phyloP scores from a whole-genome alignment of 2,329 filamentous ascomycete genomes.

The Metarhizium sp. region DNA sequence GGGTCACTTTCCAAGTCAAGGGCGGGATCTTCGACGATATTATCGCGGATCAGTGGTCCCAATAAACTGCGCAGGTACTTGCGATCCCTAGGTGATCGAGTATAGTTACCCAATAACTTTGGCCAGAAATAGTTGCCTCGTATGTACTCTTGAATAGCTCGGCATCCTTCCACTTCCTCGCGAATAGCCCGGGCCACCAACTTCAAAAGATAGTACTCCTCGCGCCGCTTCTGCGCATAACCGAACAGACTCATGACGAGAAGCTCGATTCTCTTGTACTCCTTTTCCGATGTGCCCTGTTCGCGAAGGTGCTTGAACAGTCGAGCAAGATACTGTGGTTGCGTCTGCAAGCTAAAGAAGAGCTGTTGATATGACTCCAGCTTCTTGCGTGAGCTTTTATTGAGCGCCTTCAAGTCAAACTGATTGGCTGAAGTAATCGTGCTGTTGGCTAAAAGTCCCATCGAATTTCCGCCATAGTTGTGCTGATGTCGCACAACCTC shows the following conservation, averaged over 20 bases:
- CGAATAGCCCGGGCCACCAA: conserved; percentile 72
- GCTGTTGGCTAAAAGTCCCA: conserved; percentile 77
- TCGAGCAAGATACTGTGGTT: conserved; percentile 85
- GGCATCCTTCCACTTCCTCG: conserved; percentile 72
- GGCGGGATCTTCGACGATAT: conserved; percentile 84
- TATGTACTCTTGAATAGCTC: conserved; percentile 71
- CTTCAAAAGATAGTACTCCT: conserved; percentile 94
- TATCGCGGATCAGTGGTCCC: conserved; percentile 76
- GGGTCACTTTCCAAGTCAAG: conserved; percentile 94
- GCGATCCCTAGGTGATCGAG: conserved; percentile 81
- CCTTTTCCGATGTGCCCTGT: conserved; percentile 78
- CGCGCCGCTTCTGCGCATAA: conserved; percentile 90
- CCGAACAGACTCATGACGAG: conserved; percentile 95
- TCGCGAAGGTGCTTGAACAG: conserved; percentile 80
- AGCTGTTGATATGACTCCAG: conserved; percentile 94
- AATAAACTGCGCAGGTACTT: conserved; percentile 86
- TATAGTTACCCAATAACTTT: conserved; percentile 78
- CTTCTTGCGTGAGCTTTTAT: conserved; percentile 93
- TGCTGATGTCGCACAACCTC: conserved; percentile 96
- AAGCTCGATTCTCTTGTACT: conserved; percentile 84
- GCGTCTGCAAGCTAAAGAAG: conserved; percentile 94
- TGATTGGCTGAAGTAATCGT: conserved; percentile 83
- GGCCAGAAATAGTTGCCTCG: conserved; percentile 91
- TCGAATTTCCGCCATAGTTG: conserved; percentile 85
- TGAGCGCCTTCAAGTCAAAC: conserved; percentile 92